Conservation (phyloP, 2,329 filamentous ascomycete genomes). For the Colletotrichum ledebouriae region DNA sequence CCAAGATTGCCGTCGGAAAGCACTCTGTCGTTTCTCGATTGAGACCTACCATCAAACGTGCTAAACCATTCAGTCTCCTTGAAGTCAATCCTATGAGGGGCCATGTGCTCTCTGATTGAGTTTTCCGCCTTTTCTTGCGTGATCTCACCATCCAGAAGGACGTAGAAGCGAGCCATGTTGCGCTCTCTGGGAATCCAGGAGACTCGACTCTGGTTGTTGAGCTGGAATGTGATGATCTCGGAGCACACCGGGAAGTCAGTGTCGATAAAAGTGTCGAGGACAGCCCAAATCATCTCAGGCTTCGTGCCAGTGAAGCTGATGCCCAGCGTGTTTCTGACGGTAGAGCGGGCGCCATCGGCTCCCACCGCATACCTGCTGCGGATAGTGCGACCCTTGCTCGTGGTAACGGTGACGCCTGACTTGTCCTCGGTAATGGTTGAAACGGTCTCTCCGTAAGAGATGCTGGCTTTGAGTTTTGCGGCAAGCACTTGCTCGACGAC, state of each 20-base stretch:
- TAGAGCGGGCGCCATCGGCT: conserved; percentile 66
- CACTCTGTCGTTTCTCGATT: not conserved
- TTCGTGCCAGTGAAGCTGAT: conserved; percentile 61
- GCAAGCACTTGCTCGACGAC: conserved; percentile 58
- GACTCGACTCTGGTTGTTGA: conserved; percentile 59
- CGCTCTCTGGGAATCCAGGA: conserved; percentile 64
- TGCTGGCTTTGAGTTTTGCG: conserved; percentile 49
- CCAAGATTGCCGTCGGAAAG: too few relatives aligned
- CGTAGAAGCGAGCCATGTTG: conserved; percentile 61
- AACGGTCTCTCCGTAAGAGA: conserved; percentile 57
- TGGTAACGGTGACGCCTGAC: conserved; percentile 46
- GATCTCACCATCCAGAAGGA: conserved; percentile 61
- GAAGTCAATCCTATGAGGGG: conserved; percentile 59
- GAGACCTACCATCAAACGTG: conserved; percentile 58
- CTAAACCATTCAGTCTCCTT: conserved; percentile 63
- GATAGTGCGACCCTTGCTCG: conserved; percentile 50
- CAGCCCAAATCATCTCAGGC: conserved; percentile 64
- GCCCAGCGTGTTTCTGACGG: conserved; percentile 56
- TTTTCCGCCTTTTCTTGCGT: conserved; percentile 55
- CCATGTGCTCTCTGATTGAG: conserved; percentile 59
- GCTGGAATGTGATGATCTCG: conserved; percentile 63
- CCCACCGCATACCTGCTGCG: conserved; percentile 61
- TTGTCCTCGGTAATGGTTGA: conserved; percentile 48
- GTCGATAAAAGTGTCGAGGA: conserved; percentile 63
- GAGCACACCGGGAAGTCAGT: conserved; percentile 60